A percentile compares a stretch with the other conserved stretches of the same genome.
Conservation (phyloP, 2,329 filamentous ascomycete species). For the Neofusicoccum ribis region DNA sequence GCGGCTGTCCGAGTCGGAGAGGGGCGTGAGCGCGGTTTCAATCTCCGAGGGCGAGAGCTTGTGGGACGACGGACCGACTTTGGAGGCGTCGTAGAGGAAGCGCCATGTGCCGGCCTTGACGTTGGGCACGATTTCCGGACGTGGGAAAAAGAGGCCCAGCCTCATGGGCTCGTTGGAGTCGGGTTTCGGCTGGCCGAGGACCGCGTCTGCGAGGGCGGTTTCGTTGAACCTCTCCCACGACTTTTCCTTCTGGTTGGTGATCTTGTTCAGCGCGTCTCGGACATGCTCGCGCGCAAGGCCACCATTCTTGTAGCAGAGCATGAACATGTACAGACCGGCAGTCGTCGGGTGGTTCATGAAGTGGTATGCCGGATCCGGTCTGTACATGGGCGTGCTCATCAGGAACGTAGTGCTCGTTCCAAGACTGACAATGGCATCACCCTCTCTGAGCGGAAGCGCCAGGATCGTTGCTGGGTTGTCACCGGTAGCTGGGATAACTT, state of each 20-base stretch:
- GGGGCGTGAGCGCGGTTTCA: slow-evolving; percentile 41
- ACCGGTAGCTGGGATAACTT: slow-evolving; percentile 83
- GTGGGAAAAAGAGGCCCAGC: slow-evolving; percentile 90
- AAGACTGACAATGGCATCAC: slow-evolving; percentile 91
- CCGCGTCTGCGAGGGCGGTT: slow-evolving; percentile 65
- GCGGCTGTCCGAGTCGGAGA: slow-evolving; percentile 51
- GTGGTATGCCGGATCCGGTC: slow-evolving; percentile 86
- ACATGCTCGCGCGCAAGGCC: slow-evolving; percentile 88
- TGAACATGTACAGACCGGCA: slow-evolving; percentile 94
- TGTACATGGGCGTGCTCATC: slow-evolving; percentile 92
- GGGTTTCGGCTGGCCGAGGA: slow-evolving; percentile 61
- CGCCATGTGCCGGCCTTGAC: slow-evolving; percentile 84
- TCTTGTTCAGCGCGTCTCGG: slow-evolving; percentile 71
- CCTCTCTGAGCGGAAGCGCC: slow-evolving; percentile 78
- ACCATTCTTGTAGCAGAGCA: slow-evolving; percentile 99
- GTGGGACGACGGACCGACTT: slow-evolving; percentile 38
- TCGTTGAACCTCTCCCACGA: slow-evolving; percentile 82
- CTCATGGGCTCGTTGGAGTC: slow-evolving; percentile 63
- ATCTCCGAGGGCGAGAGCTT: not conserved
- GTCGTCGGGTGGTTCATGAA: slow-evolving; percentile 98
- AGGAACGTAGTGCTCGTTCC: slow-evolving; percentile 96
- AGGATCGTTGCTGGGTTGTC: slow-evolving; percentile 97
- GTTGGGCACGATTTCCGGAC: slow-evolving; percentile 94
- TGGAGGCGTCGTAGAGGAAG: slow-evolving; percentile 57
- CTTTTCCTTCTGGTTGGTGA: slow-evolving; percentile 49